phyloP scores from a whole-genome alignment of 768 basidiomycete species.

The Mycena amicta region DNA sequence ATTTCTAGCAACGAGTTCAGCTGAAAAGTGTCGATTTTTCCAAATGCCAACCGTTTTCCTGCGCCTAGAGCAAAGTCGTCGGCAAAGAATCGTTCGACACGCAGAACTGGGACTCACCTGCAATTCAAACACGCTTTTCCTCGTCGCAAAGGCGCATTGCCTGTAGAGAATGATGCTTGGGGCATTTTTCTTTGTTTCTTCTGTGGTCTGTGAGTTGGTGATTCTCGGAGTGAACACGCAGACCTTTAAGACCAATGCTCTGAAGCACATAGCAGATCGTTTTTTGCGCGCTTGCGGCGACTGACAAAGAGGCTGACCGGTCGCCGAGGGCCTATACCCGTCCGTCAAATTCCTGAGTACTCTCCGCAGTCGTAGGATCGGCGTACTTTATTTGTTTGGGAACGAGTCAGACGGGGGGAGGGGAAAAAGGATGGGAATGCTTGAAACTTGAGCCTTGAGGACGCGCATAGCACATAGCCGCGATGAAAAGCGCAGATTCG shows the following conservation, averaged over 20 bases:
- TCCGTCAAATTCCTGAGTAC: too few relatives aligned
- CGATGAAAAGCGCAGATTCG: too few relatives aligned
- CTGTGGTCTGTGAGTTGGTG: not conserved
- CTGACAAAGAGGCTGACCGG: not conserved
- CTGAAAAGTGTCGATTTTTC: not conserved
- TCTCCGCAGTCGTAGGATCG: too few relatives aligned
- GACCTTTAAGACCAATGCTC: not conserved
- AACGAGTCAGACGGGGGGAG: too few relatives aligned
- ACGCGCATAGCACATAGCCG: too few relatives aligned
- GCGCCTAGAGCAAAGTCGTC: not conserved
- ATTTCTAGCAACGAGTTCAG: conserved; percentile 7
- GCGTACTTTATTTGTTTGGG: too few relatives aligned
- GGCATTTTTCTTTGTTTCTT: not conserved
- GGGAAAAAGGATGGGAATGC: too few relatives aligned
- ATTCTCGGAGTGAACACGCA: not conserved
- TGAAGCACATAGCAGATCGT: not conserved
- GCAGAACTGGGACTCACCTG: conserved; percentile 6
- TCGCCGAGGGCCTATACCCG: not conserved
- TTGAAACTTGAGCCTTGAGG: too few relatives aligned
- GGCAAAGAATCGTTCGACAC: not conserved
- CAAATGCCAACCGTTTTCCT: conserved; percentile 9
- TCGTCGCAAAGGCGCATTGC: conserved; percentile 2
- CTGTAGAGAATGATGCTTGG: not conserved
- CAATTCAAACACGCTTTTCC: conserved; percentile 17
- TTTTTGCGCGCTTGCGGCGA: too few relatives aligned